Evolutionary conservation across 129 eudicot genomes (phyloP).

Genomic region (Chrysanthemum seticuspe): DNA sequence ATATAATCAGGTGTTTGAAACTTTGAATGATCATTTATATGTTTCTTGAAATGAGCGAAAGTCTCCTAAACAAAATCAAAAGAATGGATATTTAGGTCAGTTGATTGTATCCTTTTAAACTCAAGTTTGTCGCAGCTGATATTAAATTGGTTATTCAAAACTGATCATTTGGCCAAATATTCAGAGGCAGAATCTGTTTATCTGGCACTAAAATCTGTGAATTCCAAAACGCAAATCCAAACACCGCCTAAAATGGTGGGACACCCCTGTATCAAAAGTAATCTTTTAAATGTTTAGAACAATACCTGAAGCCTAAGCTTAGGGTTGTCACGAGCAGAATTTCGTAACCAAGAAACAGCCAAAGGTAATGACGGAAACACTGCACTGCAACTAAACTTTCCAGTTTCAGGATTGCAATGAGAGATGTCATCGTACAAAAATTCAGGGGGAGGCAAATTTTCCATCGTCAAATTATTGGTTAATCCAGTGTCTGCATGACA

Average conservation of each 20-base stretch:
- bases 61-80: too few relatives aligned
- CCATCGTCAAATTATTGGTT: constrained; percentile 30
- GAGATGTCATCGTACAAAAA: constrained; percentile 47
- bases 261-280: background rate
- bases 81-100: too few relatives aligned
- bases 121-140: too few relatives aligned
- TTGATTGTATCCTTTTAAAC: too few relatives aligned
- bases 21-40: too few relatives aligned
- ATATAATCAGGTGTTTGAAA: too few relatives aligned
- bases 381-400: constrained; percentile 56
- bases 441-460: constrained; percentile 35
- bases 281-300: background rate
- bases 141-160: too few relatives aligned
- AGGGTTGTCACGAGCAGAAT: constrained; percentile 64
- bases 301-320: constrained; percentile 73
- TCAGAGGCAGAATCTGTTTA: too few relatives aligned
- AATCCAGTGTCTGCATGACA: constrained; percentile 37
- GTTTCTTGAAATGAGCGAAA: too few relatives aligned
- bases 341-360: constrained; percentile 74
- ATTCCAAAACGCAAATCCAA: constrained; percentile 6
- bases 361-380: constrained; percentile 75
- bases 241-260: background rate
- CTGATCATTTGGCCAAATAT: too few relatives aligned
- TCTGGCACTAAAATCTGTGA: background rate
- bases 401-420: constrained; percentile 42